These are phyloP conservation scores for Guyanaporus albipodus DNA, from an alignment of 768 basidiomycete species.

Conservation along the genomic window DNA sequence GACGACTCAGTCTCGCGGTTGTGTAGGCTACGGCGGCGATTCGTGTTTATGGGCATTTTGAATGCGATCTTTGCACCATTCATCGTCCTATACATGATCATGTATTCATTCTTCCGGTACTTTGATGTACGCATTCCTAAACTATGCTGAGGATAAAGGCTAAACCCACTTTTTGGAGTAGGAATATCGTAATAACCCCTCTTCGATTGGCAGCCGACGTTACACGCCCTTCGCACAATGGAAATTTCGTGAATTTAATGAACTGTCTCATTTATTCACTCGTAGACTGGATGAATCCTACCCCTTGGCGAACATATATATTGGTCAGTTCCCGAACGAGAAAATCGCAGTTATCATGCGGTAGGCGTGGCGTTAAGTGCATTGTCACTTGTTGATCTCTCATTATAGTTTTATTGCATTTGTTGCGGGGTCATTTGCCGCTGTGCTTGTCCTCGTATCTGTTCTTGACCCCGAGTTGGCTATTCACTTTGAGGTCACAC, in stretches of 20 bases:
- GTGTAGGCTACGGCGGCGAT: constrained; percentile 69
- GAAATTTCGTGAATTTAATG: constrained; percentile 99
- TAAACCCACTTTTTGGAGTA: constrained; percentile 29
- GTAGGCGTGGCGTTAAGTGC: constrained; percentile 40
- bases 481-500: constrained; percentile 91
- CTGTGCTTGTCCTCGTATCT: constrained; percentile 89
- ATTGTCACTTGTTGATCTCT: constrained; percentile 1
- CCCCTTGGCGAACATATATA: constrained; percentile 89
- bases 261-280: constrained; percentile 89
- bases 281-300: constrained; percentile 85
- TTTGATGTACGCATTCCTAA: constrained; percentile 70
- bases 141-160: background rate
- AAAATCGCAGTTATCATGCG: constrained; percentile 86
- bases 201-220: constrained; percentile 84
- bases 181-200: constrained; percentile 99
- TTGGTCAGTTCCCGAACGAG: constrained; percentile 97
- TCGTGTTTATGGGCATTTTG: constrained; percentile 95
- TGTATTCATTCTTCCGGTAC: constrained; percentile 99
- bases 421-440: constrained; percentile 93
- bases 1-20: constrained; percentile 4
- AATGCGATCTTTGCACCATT: constrained; percentile 96
- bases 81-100: constrained; percentile 91
- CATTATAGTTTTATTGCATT: constrained; percentile 87
- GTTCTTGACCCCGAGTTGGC: constrained; percentile 92
- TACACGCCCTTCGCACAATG: constrained; percentile 96